phyloP scores from a whole-genome alignment of 192 early-diverging fungal genomes.

The Entomortierella parvispora region DNA sequence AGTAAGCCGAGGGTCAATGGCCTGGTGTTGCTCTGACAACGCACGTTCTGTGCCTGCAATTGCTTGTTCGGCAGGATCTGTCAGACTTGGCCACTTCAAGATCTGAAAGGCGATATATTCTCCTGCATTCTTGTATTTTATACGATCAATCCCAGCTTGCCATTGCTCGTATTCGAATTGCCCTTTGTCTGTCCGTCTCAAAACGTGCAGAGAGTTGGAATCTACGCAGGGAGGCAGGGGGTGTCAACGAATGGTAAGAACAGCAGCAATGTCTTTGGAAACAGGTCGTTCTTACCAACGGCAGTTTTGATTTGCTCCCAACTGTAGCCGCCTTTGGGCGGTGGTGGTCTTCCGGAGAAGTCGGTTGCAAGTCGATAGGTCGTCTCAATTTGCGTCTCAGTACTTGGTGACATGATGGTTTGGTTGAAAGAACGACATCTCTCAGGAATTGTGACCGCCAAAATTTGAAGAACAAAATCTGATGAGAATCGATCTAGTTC shows the following conservation, averaged over 20 bases:
- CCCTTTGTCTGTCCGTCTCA: constrained; percentile 42
- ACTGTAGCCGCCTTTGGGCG: constrained; percentile 29
- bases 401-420: constrained; percentile 9
- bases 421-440: no score
- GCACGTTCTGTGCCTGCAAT: no score
- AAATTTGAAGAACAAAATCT: no score
- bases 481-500: no score
- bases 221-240: neutral
- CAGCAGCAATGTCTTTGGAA: neutral
- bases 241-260: neutral
- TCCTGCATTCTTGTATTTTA: constrained; percentile 28
- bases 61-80: constrained; percentile 25
- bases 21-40: no score
- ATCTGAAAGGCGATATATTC: constrained; percentile 36
- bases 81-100: constrained; percentile 30
- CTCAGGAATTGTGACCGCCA: no score
- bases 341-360: constrained; percentile 35
- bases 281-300: constrained; percentile 12
- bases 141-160: constrained; percentile 23
- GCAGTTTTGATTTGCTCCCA: constrained; percentile 34
- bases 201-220: constrained; percentile 11
- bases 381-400: neutral
- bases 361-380: constrained; percentile 29
- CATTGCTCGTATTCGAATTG: constrained; percentile 49
- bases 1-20: constrained; percentile 25